Evolutionary conservation across 2,329 filamentous ascomycete genomes (phyloP).

Genomic region (Scedosporium dehoogii): DNA sequence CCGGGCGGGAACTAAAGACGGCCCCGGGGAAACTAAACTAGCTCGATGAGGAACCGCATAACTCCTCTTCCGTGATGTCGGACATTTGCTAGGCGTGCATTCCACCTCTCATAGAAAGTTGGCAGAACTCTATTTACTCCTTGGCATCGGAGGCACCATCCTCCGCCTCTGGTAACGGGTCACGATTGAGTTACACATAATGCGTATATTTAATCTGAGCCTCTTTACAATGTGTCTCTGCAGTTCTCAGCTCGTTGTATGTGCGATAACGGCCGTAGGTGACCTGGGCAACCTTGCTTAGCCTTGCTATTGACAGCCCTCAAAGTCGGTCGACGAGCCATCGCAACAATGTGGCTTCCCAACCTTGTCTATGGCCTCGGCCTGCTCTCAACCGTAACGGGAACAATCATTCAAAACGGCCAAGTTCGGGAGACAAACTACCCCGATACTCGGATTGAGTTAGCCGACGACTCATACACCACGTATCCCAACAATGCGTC

Average conservation of each 20-base stretch:
- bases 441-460: constrained; percentile 27
- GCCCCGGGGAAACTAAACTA: not conserved
- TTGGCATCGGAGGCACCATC: not conserved
- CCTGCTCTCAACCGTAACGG: constrained; percentile 12
- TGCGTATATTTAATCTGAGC: not conserved
- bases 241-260: not conserved
- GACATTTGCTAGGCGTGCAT: not conserved
- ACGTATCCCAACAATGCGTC: constrained; percentile 39
- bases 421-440: constrained; percentile 30
- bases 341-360: constrained; percentile 4
- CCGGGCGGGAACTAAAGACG: not conserved
- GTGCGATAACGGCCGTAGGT: not conserved
- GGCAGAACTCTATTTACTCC: not conserved
- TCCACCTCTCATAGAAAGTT: not conserved
- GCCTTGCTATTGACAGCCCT: not conserved
- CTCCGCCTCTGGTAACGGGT: not conserved
- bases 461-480: constrained; percentile 21
- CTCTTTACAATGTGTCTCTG: not conserved
- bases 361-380: constrained; percentile 11
- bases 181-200: not conserved
- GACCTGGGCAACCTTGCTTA: too few relatives aligned
- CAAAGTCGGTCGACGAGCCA: not conserved
- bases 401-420: constrained; percentile 29
- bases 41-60: not conserved
- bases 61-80: not conserved